These are phyloP conservation scores for Aspergillus latus DNA, from an alignment of 2,329 filamentous ascomycete species.

Conservation along the genomic window DNA sequence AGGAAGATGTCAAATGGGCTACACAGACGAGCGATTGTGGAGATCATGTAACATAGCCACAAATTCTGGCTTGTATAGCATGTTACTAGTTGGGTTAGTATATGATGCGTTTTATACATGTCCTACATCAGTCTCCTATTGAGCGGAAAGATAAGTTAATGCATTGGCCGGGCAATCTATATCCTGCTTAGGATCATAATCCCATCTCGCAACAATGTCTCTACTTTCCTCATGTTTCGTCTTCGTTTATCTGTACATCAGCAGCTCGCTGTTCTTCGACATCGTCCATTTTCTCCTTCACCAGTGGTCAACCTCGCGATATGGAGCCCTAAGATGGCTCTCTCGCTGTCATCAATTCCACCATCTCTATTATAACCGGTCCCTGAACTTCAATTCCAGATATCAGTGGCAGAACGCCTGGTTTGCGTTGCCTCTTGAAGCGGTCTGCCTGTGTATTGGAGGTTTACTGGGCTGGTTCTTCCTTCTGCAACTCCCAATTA, in stretches of 20 bases:
- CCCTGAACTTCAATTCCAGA: conserved; percentile 18
- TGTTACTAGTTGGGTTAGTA: no score
- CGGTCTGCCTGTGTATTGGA: conserved; percentile 14
- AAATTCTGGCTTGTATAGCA: no score
- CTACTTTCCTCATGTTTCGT: conserved; percentile 3
- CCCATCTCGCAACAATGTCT: neutral
- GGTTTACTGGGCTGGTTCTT: conserved; percentile 14
- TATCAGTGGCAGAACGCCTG: conserved; percentile 18
- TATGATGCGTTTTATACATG: no score
- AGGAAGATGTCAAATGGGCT: no score
- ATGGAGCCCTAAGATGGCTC: conserved; percentile 16
- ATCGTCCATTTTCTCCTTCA: conserved; percentile 20
- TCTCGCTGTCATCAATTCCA: conserved; percentile 21
- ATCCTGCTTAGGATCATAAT: neutral
- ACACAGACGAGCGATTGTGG: no score
- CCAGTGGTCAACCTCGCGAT: conserved; percentile 17
- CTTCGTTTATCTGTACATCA: conserved; percentile 17
- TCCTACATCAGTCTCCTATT: no score
- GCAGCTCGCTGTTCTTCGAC: conserved; percentile 23
- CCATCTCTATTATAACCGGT: conserved; percentile 23
- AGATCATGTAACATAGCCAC: no score
- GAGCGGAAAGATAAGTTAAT: no score
- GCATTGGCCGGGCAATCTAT: neutral
- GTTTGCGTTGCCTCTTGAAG: conserved; percentile 21
- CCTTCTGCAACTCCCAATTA: neutral